These are phyloP conservation scores for Berkeleyomyces basicola DNA, from an alignment of 2,329 filamentous ascomycete species.

Conservation along the genomic window DNA sequence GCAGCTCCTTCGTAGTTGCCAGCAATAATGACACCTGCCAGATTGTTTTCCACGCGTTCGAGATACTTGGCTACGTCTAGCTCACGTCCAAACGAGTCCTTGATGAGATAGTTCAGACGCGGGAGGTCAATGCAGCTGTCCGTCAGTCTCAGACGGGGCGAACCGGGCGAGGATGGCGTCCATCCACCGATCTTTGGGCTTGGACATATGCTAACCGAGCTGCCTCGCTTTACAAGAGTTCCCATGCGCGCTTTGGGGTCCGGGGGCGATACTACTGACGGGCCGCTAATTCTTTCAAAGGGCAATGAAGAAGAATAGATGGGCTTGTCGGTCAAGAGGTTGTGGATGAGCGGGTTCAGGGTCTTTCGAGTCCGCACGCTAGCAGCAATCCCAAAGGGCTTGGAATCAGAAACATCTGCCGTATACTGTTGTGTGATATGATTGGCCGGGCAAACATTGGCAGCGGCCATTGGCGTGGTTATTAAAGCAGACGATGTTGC, in stretches of 20 bases:
- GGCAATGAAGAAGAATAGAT: conserved; percentile 84
- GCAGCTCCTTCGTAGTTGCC: conserved; percentile 94
- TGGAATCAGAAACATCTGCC: not conserved
- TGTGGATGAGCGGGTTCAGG: conserved; percentile 82
- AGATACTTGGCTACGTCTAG: conserved; percentile 76
- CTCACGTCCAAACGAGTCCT: conserved; percentile 79
- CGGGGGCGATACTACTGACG: conserved; percentile 5
- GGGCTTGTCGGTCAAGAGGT: conserved; percentile 88
- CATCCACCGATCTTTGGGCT: conserved; percentile 50
- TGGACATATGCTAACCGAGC: conserved; percentile 74
- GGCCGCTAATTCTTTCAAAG: conserved; percentile 39
- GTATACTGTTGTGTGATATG: conserved; percentile 20
- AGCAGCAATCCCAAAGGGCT: conserved; percentile 12
- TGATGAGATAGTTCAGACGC: conserved; percentile 70
- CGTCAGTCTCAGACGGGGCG: conserved; percentile 49
- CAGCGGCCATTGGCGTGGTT: conserved; percentile 71
- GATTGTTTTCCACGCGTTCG: conserved; percentile 55
- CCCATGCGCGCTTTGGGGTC: conserved; percentile 25
- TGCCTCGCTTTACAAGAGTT: conserved; percentile 79
- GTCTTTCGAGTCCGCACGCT: conserved; percentile 28
- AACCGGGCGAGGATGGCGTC: conserved; percentile 44
- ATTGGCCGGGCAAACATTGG: conserved; percentile 28
- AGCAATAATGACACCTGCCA: conserved; percentile 86
- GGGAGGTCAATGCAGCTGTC: conserved; percentile 71
- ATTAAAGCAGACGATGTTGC: conserved; percentile 75